phyloP scores from a whole-genome alignment of 2,329 filamentous ascomycete species.

The Monosporascus ibericus region DNA sequence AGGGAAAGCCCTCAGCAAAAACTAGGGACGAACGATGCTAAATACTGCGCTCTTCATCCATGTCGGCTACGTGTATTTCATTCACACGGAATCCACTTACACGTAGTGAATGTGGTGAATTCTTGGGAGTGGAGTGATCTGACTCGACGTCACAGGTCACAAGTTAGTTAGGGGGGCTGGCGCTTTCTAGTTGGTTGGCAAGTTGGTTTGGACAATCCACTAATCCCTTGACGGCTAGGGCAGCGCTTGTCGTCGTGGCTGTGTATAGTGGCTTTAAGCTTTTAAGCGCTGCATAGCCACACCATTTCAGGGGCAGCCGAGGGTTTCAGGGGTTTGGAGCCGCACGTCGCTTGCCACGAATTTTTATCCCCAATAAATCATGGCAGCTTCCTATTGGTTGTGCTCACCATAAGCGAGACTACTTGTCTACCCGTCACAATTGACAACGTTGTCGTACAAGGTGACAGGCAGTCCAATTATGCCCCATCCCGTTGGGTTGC shows the following conservation, averaged over 20 bases:
- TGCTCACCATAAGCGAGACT: too few relatives aligned
- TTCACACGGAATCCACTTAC: not conserved
- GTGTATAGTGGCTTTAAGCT: not conserved
- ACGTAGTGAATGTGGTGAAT: not conserved
- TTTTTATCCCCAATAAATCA: too few relatives aligned
- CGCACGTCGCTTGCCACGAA: too few relatives aligned
- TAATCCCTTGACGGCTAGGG: too few relatives aligned
- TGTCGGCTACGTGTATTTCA: not conserved
- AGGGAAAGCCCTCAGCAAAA: not conserved
- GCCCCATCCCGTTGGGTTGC: too few relatives aligned
- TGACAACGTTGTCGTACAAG: too few relatives aligned
- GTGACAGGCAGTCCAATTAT: too few relatives aligned
- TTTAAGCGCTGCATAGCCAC: not conserved
- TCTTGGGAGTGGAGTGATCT: not conserved
- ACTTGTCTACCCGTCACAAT: too few relatives aligned
- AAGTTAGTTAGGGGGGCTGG: not conserved
- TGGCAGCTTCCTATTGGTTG: too few relatives aligned
- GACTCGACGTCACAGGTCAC: not conserved
- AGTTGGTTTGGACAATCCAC: not conserved
- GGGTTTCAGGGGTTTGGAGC: too few relatives aligned
- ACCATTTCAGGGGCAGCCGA: too few relatives aligned
- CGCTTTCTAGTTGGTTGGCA: not conserved
- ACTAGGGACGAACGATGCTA: not conserved
- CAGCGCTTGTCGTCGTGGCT: not conserved
- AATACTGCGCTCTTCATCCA: not conserved